These are phyloP conservation scores for Boletus pseudopeckii DNA, from an alignment of 768 basidiomycete species.

Conservation along the genomic window DNA sequence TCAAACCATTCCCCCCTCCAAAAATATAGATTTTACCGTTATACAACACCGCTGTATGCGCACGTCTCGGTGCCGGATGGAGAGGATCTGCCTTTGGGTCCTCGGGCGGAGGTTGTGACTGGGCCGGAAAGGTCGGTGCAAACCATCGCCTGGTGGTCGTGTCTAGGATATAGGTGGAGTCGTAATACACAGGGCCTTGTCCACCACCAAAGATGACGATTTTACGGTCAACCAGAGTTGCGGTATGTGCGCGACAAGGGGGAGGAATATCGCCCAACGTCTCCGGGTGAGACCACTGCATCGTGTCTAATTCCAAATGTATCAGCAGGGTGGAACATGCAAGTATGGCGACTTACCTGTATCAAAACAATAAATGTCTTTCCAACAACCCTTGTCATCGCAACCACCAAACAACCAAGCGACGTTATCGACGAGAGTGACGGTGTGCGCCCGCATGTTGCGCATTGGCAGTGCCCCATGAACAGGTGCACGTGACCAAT, in stretches of 20 bases:
- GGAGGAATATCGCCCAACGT: slow-evolving; percentile 76
- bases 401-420: slow-evolving; percentile 92
- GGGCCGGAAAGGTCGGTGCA: slow-evolving; percentile 37
- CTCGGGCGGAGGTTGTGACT: background rate
- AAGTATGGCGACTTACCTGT: slow-evolving; percentile 47
- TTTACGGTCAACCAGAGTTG: slow-evolving; percentile 76
- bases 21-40: slow-evolving; percentile 76
- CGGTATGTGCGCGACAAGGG: slow-evolving; percentile 84
- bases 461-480: slow-evolving; percentile 65
- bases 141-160: slow-evolving; percentile 70
- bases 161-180: slow-evolving; percentile 79
- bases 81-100: slow-evolving; percentile 13
- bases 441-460: slow-evolving; percentile 77
- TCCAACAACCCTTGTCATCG: slow-evolving; percentile 71
- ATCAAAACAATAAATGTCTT: slow-evolving; percentile 82
- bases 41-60: slow-evolving; percentile 82
- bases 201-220: slow-evolving; percentile 88
- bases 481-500: slow-evolving; percentile 83
- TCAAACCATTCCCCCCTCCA: slow-evolving; percentile 90
- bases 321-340: background rate
- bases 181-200: slow-evolving; percentile 77
- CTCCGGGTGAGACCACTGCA: slow-evolving; percentile 84
- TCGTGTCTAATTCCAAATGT: slow-evolving; percentile 55
- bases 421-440: slow-evolving; percentile 75
- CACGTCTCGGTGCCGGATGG: slow-evolving; percentile 69